Evolutionary conservation across 345 rosid genomes (phyloP).

Genomic region (Noccaea caerulescens): DNA sequence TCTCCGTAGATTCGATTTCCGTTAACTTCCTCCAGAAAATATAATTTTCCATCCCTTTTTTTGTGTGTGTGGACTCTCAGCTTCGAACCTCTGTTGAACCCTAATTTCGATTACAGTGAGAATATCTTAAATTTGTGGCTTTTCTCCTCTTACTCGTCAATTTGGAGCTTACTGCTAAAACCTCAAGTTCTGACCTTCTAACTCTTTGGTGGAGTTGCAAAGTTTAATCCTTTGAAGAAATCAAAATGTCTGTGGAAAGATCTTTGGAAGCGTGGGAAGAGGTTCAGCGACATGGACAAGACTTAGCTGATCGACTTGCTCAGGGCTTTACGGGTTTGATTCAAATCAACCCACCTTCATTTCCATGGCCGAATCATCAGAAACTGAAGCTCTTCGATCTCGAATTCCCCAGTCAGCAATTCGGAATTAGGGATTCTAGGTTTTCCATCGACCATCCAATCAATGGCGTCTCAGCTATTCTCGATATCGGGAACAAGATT

Average conservation of each 20-base stretch:
- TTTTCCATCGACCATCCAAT: slow-evolving; percentile 50
- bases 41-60: slow-evolving; percentile 13
- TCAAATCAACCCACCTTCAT: slow-evolving; percentile 72
- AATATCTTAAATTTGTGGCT: slow-evolving; percentile 23
- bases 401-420: slow-evolving; percentile 61
- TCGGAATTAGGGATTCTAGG: slow-evolving; percentile 54
- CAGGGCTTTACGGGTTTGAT: slow-evolving; percentile 88
- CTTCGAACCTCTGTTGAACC: slow-evolving; percentile 16
- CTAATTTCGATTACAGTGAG: slow-evolving; percentile 1
- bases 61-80: slow-evolving; percentile 23
- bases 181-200: slow-evolving; percentile 21
- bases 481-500: slow-evolving; percentile 75
- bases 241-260: slow-evolving; percentile 78
- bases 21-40: background rate
- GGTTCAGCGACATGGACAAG: slow-evolving; percentile 93
- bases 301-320: slow-evolving; percentile 83
- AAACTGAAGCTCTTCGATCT: slow-evolving; percentile 68
- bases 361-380: slow-evolving; percentile 70
- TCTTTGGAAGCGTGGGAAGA: slow-evolving; percentile 97
- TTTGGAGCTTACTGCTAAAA: slow-evolving; percentile 6
- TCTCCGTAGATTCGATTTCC: slow-evolving; percentile 25
- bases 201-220: slow-evolving; percentile 16
- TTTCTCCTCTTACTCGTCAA: background rate
- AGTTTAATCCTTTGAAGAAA: slow-evolving; percentile 23
- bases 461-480: slow-evolving; percentile 70